Conservation (phyloP, 257 asterid genomes). For the Dorcoceras hygrometricum region DNA sequence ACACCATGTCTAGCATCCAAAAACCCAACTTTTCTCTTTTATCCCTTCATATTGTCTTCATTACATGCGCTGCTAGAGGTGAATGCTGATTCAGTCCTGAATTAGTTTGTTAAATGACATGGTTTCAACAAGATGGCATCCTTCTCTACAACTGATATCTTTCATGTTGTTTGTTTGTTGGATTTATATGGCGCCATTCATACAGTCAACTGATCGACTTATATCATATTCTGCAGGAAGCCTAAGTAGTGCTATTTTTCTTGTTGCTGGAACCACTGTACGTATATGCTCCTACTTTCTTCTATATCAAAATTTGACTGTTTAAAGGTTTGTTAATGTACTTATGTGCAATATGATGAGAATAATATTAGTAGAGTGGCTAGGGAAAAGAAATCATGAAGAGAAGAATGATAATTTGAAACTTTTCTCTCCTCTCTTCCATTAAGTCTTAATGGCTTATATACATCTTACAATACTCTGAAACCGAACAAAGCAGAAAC, state of each 20-base stretch:
- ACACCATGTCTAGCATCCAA: not conserved
- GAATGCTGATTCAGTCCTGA: not conserved
- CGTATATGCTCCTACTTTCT: slow-evolving; percentile 33
- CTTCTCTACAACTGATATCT: not conserved
- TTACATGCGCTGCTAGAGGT: not conserved
- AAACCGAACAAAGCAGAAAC: too few relatives aligned
- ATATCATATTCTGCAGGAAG: slow-evolving; percentile 56
- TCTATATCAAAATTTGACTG: not conserved
- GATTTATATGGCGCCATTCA: slow-evolving; percentile 3
- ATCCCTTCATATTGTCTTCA: not conserved
- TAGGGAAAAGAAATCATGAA: too few relatives aligned
- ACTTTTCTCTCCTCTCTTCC: too few relatives aligned
- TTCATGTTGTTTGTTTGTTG: slow-evolving; percentile 13
- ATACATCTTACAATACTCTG: too few relatives aligned
- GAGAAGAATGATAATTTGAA: too few relatives aligned
- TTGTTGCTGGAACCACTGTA: slow-evolving; percentile 97
- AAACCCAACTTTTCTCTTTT: not conserved
- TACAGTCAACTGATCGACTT: slow-evolving; percentile 14
- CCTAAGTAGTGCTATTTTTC: slow-evolving; percentile 75
- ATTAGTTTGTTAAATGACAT: not conserved
- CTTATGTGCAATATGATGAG: not conserved
- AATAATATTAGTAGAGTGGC: too few relatives aligned
- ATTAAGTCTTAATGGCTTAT: too few relatives aligned
- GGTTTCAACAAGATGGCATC: not conserved
- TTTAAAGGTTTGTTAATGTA: not conserved